Conservation (phyloP, 2,329 filamentous ascomycete genomes). For the Coleophoma crateriformis region DNA sequence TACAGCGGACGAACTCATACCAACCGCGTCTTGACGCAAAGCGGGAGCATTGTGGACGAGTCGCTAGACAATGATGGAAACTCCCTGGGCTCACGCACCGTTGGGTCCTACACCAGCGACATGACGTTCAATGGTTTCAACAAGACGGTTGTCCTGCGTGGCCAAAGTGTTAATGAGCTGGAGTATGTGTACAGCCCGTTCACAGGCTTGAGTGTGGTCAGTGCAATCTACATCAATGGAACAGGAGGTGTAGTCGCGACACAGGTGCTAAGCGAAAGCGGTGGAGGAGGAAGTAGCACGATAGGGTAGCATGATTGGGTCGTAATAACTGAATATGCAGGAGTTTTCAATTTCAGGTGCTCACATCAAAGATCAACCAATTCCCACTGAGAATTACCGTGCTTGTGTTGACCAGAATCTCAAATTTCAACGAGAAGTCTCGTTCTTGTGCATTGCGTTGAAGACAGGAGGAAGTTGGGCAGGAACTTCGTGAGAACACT, state of each 20-base stretch:
- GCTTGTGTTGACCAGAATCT: too few species aligned
- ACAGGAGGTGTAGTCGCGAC: conserved; percentile 43
- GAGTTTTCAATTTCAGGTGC: too few species aligned
- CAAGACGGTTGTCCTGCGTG: conserved; percentile 37
- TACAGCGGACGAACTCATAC: conserved; percentile 50
- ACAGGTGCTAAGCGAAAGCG: conserved; percentile 46
- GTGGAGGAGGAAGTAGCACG: conserved; percentile 41
- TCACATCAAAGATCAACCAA: too few species aligned
- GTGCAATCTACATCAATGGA: conserved; percentile 42
- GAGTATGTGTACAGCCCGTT: conserved; percentile 50
- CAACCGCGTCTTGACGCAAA: conserved; percentile 50
- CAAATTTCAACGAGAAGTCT: too few species aligned
- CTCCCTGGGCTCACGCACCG: conserved; percentile 34
- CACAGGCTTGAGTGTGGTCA: conserved; percentile 36
- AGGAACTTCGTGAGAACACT: too few species aligned
- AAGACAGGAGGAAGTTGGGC: too few species aligned
- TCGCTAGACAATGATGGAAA: conserved; percentile 47
- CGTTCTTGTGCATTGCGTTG: too few species aligned
- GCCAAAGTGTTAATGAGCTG: conserved; percentile 40
- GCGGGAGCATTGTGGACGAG: conserved; percentile 48
- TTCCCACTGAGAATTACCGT: too few species aligned
- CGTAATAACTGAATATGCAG: too few species aligned
- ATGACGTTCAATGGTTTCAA: conserved; percentile 52
- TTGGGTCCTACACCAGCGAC: conserved; percentile 43
- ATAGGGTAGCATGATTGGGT: conserved; percentile 17